Conservation (phyloP, 2,329 filamentous ascomycete species). For the Sarocladiaceae sp. region DNA sequence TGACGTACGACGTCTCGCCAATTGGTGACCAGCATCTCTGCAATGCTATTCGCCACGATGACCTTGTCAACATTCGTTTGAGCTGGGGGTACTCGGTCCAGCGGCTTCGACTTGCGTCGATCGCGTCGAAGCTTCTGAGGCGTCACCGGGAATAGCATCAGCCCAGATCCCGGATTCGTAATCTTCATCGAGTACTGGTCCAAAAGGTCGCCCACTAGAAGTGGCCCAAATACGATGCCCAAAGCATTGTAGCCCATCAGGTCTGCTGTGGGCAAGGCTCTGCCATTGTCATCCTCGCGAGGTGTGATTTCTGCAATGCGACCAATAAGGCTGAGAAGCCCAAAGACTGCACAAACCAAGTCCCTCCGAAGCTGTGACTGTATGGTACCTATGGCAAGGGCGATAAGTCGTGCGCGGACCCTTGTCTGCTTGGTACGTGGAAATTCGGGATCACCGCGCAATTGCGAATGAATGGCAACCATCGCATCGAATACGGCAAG, state of each 20-base stretch:
- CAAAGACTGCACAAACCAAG: constrained; percentile 61
- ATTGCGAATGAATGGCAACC: constrained; percentile 52
- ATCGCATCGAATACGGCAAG: constrained; percentile 55
- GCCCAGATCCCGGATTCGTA: constrained; percentile 33
- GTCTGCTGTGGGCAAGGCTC: constrained; percentile 48
- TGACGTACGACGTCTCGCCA: constrained; percentile 60
- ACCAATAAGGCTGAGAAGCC: constrained; percentile 56
- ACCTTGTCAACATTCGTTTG: constrained; percentile 46
- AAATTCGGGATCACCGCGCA: constrained; percentile 45
- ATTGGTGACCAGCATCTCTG: constrained; percentile 59
- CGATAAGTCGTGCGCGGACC: constrained; percentile 58
- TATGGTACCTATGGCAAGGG: constrained; percentile 54
- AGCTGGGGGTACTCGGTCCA: constrained; percentile 10
- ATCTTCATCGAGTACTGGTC: constrained; percentile 43
- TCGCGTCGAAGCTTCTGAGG: constrained; percentile 33
- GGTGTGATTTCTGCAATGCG: constrained; percentile 47
- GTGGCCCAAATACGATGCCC: constrained; percentile 58
- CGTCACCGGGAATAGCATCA: constrained; percentile 35
- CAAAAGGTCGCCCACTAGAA: constrained; percentile 53
- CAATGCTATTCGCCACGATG: constrained; percentile 49
- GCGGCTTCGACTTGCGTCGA: constrained; percentile 16
- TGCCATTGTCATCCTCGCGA: constrained; percentile 44
- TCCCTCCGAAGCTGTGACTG: constrained; percentile 54
- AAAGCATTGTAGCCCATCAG: constrained; percentile 59
- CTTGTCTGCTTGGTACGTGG: constrained; percentile 48